Conservation (phyloP, 208 protist species). For the Leishmania aethiopica region DNA sequence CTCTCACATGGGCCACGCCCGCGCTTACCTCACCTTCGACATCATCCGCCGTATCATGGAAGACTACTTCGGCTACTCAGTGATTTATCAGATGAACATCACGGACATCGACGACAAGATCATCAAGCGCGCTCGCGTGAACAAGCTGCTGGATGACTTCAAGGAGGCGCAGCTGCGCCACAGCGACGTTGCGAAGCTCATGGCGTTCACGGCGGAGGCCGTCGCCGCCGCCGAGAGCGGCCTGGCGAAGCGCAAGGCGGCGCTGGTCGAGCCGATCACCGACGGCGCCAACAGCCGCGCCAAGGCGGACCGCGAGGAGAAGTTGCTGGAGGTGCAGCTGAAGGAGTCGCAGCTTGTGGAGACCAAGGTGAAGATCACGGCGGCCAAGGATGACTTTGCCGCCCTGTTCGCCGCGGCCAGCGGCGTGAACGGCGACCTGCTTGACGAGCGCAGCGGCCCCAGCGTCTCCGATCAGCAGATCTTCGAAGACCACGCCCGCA, state of each 20-base stretch:
- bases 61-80: slow-evolving; percentile 96
- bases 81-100: slow-evolving; percentile 97
- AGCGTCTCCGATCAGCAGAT: slow-evolving; percentile 80
- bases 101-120: slow-evolving; percentile 99
- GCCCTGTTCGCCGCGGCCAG: slow-evolving; percentile 61
- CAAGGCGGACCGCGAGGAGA: slow-evolving; percentile 76
- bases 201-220: slow-evolving; percentile 55
- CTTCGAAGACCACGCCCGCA: slow-evolving; percentile 85
- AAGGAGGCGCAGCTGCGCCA: slow-evolving; percentile 32
- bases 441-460: slow-evolving; percentile 75
- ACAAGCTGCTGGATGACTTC: slow-evolving; percentile 87
- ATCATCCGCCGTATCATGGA: slow-evolving; percentile 97
- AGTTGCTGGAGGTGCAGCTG: slow-evolving; percentile 73
- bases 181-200: slow-evolving; percentile 43
- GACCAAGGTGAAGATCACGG: slow-evolving; percentile 59
- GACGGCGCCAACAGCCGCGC: slow-evolving; percentile 49
- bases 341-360: slow-evolving; percentile 70
- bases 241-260: slow-evolving; percentile 37
- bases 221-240: slow-evolving; percentile 34
- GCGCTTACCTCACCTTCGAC: slow-evolving; percentile 98
- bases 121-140: slow-evolving; percentile 93
- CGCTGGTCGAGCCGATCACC: slow-evolving; percentile 55
- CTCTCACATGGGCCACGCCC: slow-evolving; percentile 98
- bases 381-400: slow-evolving; percentile 46
- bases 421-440: slow-evolving; percentile 77